These are phyloP conservation scores for Thalassiosira profunda DNA, from an alignment of 108 stramenopile genomes.

Conservation along the genomic window DNA sequence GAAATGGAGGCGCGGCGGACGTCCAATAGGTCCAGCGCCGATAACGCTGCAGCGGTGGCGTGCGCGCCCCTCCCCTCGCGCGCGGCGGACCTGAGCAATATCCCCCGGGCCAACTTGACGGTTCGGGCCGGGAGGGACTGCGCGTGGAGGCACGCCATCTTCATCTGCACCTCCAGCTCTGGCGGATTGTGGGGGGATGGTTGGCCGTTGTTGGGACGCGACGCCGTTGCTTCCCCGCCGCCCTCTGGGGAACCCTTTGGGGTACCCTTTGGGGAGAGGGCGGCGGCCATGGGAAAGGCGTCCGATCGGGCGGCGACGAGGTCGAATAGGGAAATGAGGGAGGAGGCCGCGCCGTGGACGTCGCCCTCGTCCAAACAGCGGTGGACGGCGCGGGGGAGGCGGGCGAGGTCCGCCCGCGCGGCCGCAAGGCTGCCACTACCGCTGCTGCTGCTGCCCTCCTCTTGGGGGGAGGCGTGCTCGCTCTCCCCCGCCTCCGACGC, in stretches of 20 bases:
- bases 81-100: slow-evolving; percentile 52
- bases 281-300: slow-evolving; percentile 72
- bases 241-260: no score
- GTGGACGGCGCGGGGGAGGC: slow-evolving; percentile 72
- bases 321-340: slow-evolving; percentile 66
- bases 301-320: slow-evolving; percentile 67
- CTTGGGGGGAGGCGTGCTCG: not conserved
- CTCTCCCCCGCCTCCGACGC: slow-evolving; percentile 10
- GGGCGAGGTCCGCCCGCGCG: slow-evolving; percentile 52
- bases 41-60: slow-evolving; percentile 67
- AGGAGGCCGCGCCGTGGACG: slow-evolving; percentile 71
- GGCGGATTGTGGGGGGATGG: slow-evolving; percentile 13
- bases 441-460: not conserved
- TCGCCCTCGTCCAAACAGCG: slow-evolving; percentile 66
- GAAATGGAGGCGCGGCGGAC: slow-evolving; percentile 11
- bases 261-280: no score
- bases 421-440: not conserved
- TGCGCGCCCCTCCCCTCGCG: slow-evolving; percentile 19
- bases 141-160: slow-evolving; percentile 88
- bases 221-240: not conserved
- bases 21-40: slow-evolving; percentile 70
- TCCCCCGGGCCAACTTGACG: slow-evolving; percentile 52
- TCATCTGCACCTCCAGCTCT: slow-evolving; percentile 64
- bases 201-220: slow-evolving; percentile 8
- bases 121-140: slow-evolving; percentile 78